phyloP scores from a whole-genome alignment of 768 basidiomycete genomes.

The Mycena indigotica region DNA sequence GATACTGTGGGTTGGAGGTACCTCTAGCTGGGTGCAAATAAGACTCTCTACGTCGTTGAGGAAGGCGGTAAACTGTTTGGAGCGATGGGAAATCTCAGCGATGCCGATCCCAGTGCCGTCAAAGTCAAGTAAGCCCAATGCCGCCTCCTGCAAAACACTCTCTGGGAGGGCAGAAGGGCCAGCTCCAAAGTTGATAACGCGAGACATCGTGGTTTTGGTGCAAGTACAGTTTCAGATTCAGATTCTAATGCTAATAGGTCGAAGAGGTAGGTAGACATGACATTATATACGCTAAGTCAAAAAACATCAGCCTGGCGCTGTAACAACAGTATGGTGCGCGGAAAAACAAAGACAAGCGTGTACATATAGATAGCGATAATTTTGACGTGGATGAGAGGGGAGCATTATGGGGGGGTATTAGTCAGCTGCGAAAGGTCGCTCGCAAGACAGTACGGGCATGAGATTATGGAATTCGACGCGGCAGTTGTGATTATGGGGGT shows the following conservation, averaged over 20 bases:
- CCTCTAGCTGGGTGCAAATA: conserved; percentile 74
- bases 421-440: conserved; percentile 28
- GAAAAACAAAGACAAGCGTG: conserved; percentile 17
- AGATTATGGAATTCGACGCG: conserved; percentile 58
- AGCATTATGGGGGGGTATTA: conserved; percentile 33
- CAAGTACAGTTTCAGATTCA: too few species aligned
- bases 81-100: conserved; percentile 95
- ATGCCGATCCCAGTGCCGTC: conserved; percentile 90
- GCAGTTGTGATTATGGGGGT: conserved; percentile 47
- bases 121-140: conserved; percentile 87
- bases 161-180: conserved; percentile 92
- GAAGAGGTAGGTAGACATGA: too few species aligned
- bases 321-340: conserved; percentile 10
- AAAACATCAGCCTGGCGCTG: conserved; percentile 24
- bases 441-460: conserved; percentile 59
- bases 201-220: conserved; percentile 37
- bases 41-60: conserved; percentile 62
- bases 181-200: conserved; percentile 89
- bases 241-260: too few species aligned
- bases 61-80: conserved; percentile 80
- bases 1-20: conserved; percentile 83
- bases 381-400: conserved; percentile 10
- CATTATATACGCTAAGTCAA: conserved; percentile 4
- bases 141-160: conserved; percentile 82
- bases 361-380: conserved; percentile 15